phyloP scores from a whole-genome alignment of 805 yeast genomes.

The Yarrowia alimentaria region DNA sequence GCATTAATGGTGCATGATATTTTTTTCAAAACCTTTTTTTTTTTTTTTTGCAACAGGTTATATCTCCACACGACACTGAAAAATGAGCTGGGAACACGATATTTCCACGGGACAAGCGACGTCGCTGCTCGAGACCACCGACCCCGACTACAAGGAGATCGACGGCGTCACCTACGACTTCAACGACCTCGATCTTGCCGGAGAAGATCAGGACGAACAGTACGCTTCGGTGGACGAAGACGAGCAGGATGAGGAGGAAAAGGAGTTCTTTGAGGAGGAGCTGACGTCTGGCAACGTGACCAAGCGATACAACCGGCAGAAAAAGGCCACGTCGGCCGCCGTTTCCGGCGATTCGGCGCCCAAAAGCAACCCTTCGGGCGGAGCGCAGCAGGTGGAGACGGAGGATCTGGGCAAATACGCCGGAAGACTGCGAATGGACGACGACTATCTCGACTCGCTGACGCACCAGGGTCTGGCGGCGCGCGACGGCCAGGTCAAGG shows the following conservation, averaged over 20 bases:
- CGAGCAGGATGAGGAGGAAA: background rate
- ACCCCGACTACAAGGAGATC: background rate
- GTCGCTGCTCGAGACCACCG: constrained; percentile 2
- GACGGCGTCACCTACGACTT: constrained; percentile 19
- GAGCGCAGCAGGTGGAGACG: too few species aligned
- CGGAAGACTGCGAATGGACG: constrained; percentile 33
- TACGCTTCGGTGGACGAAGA: too few species aligned
- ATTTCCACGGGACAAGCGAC: background rate
- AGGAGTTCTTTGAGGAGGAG: constrained; percentile 10
- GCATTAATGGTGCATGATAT: too few species aligned
- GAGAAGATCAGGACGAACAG: too few species aligned
- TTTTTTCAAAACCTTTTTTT: background rate
- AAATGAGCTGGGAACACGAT: constrained; percentile 11
- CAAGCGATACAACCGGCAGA: constrained; percentile 23
- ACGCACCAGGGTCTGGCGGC: constrained; percentile 24
- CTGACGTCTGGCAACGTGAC: constrained; percentile 15
- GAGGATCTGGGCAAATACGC: constrained; percentile 30
- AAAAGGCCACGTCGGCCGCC: background rate
- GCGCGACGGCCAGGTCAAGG: constrained; percentile 21
- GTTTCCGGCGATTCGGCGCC: background rate
- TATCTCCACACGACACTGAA: background rate
- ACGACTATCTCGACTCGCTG: constrained; percentile 30
- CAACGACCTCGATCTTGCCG: constrained; percentile 7
- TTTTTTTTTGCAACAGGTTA: background rate
- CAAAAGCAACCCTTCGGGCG: background rate